Percentiles rank a stretch among this genome's conserved stretches.
These are phyloP conservation scores for Alternaria sp. DNA, from an alignment of 2,329 filamentous ascomycete genomes.

Conservation along the genomic window DNA sequence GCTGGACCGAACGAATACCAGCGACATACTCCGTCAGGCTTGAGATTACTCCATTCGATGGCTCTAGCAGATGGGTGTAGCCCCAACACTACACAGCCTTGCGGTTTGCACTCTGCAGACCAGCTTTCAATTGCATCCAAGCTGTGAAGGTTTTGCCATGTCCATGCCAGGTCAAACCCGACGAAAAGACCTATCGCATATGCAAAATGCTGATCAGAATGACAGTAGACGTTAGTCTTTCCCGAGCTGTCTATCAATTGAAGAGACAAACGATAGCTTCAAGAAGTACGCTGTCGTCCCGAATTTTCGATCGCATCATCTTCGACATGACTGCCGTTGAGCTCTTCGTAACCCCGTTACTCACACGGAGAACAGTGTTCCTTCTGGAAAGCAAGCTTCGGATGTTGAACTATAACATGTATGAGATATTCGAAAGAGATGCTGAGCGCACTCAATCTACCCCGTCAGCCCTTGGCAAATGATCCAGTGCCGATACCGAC, in stretches of 20 bases:
- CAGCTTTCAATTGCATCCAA: neutral
- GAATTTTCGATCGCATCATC: neutral
- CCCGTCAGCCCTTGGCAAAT: neutral
- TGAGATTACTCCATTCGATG: neutral
- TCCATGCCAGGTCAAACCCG: neutral
- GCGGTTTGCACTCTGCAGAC: neutral
- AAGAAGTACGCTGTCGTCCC: neutral
- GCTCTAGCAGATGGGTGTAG: neutral
- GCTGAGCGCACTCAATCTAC: neutral
- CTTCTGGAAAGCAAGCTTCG: neutral
- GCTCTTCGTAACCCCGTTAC: neutral
- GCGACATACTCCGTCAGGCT: neutral
- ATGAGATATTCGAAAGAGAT: neutral
- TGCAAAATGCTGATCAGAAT: neutral
- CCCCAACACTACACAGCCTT: neutral
- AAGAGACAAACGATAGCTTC: neutral
- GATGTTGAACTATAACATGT: fast-evolving
- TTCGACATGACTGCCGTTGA: neutral
- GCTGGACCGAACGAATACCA: neutral
- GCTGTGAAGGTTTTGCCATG: neutral
- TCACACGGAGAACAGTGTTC: neutral
- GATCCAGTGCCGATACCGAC: fast-evolving
- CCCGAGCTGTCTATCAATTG: too few relatives aligned
- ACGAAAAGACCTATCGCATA: neutral
- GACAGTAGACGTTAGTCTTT: neutral